phyloP scores from a whole-genome alignment of 768 basidiomycete genomes.

The Amanita jacksonii region DNA sequence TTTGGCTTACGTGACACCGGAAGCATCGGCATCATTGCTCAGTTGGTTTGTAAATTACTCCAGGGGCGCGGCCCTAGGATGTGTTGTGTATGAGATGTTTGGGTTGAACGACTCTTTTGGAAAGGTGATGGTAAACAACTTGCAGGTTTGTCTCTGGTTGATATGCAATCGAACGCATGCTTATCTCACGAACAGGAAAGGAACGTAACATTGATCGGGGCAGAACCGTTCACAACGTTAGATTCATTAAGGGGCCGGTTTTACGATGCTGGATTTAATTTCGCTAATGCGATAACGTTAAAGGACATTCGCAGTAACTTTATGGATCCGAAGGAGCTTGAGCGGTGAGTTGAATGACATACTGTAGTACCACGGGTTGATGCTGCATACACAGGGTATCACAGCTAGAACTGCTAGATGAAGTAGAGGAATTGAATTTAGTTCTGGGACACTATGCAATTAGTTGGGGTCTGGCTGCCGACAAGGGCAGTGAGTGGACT shows the following conservation, averaged over 20 bases:
- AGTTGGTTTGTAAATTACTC: slow-evolving; percentile 65
- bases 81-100: slow-evolving; percentile 90
- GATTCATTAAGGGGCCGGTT: slow-evolving; percentile 55
- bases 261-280: slow-evolving; percentile 41
- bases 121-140: slow-evolving; percentile 83
- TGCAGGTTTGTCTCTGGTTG: slow-evolving; percentile 42
- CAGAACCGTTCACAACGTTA: slow-evolving; percentile 47
- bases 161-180: not conserved
- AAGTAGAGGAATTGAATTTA: slow-evolving; percentile 89
- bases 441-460: slow-evolving; percentile 87
- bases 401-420: slow-evolving; percentile 80
- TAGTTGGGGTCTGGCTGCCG: slow-evolving; percentile 49
- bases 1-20: slow-evolving; percentile 74
- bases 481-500: slow-evolving; percentile 17
- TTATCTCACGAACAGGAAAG: slow-evolving; percentile 21
- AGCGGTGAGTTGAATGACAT: slow-evolving; percentile 35
- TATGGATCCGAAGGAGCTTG: slow-evolving; percentile 39
- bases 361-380: not conserved
- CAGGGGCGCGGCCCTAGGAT: slow-evolving; percentile 32
- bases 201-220: slow-evolving; percentile 68
- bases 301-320: slow-evolving; percentile 54
- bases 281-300: slow-evolving; percentile 51
- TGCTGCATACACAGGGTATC: slow-evolving; percentile 48
- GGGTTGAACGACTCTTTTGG: slow-evolving; percentile 83
- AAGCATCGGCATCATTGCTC: slow-evolving; percentile 48